A percentile compares a stretch with the other conserved stretches of the same genome.
These are phyloP conservation scores for Clarireedia paspali DNA, from an alignment of 2,329 filamentous ascomycete species.

Conservation along the genomic window DNA sequence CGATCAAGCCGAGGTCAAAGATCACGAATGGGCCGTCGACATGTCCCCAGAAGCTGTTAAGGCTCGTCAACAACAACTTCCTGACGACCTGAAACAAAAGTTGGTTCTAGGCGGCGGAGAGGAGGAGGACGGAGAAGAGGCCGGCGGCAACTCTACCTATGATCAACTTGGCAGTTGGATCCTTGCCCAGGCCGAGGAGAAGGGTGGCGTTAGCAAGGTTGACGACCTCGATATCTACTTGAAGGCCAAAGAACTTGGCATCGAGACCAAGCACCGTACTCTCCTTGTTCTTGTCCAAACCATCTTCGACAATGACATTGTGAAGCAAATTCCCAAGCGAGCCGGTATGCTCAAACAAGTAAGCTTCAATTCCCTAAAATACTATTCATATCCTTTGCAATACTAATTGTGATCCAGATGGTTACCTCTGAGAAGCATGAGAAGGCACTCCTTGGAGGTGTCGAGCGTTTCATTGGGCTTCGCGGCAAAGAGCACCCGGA, in stretches of 20 bases:
- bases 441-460: conserved; percentile 90
- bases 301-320: conserved; percentile 84
- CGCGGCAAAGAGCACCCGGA: conserved; percentile 71
- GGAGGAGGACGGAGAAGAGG: conserved; percentile 74
- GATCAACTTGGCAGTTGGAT: conserved; percentile 94
- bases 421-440: conserved; percentile 88
- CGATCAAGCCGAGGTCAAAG: conserved; percentile 62
- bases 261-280: conserved; percentile 90
- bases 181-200: conserved; percentile 60
- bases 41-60: conserved; percentile 93
- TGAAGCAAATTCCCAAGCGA: conserved; percentile 78
- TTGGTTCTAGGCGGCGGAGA: conserved; percentile 75
- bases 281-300: conserved; percentile 87
- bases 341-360: conserved; percentile 84
- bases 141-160: conserved; percentile 67
- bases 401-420: conserved; percentile 41
- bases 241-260: conserved; percentile 93
- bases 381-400: not conserved
- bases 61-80: conserved; percentile 86
- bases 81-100: conserved; percentile 89
- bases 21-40: conserved; percentile 93
- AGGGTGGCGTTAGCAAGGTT: conserved; percentile 69
- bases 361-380: conserved; percentile 27
- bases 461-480: conserved; percentile 76
- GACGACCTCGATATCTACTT: conserved; percentile 87